Base-by-base conservation (phyloP, 208 protist genomes). In the Acanthamoeba royreba region DNA sequence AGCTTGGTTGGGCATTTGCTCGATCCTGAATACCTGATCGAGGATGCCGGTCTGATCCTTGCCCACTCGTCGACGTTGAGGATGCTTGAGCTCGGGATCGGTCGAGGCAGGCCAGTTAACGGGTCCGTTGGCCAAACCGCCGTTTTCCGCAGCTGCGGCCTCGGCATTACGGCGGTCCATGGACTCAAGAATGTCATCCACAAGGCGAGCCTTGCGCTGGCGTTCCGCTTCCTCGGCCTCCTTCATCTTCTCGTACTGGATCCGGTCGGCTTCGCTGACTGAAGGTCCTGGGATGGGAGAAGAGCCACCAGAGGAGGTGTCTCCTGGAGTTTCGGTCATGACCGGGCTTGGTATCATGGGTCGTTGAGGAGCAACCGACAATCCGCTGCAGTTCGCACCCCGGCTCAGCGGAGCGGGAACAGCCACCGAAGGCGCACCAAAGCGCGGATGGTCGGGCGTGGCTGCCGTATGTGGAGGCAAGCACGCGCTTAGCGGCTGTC, bases 21-120 rank as follows among this genome's bases (percentile, higher is more conserved):
- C 92, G 7, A 88, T 86, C 46, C 93, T 92, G 47, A 95, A 95
- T 38, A 95, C 92, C 61, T 93, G 94, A 40, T 95, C 94, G 3
- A 95, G 63, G n/a, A 95, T 93, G 11, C 83, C 88, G 4, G 93
- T 46, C 74, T 95, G 94, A 28, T 95, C 94, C 38, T 91, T 91
- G 52, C 88, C 90, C 13, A 92, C 93, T 38, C 94, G 49, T 42
- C 93, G 94, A 55, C n/a, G n/a, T n/a, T n/a, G n/a, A n/a, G n/a
- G n/a, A n/a, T n/a, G n/a, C n/a, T n/a, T n/a, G n/a, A n/a, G n/a
- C n/a, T n/a, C n/a, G n/a, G n/a, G n/a, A n/a, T n/a, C n/a, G n/a
- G n/a, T n/a, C n/a, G n/a, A n/a, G n/a, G n/a, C n/a, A n/a, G n/a
- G n/a, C n/a, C n/a, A n/a, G n/a, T n/a, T n/a, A n/a, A n/a, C n/a